These are phyloP conservation scores for Fomitopsis serialis DNA, from an alignment of 768 basidiomycete genomes.

Conservation along the genomic window DNA sequence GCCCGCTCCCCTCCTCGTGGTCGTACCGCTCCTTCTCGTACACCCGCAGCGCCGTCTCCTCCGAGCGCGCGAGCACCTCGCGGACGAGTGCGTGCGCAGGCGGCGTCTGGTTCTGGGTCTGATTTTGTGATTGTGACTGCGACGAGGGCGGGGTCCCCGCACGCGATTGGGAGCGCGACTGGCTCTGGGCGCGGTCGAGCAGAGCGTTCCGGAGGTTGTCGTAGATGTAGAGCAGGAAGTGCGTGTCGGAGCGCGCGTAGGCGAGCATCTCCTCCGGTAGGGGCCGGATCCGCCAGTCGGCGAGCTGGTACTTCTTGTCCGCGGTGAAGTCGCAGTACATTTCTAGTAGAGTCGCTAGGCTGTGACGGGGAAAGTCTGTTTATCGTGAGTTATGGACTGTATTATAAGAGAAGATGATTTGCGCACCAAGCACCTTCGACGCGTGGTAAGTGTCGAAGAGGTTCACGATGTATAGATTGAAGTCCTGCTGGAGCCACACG, in stretches of 20 bases:
- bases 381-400: neutral
- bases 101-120: slow-evolving; percentile 6
- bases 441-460: slow-evolving; percentile 98
- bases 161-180: slow-evolving; percentile 36
- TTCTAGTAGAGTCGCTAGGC: slow-evolving; percentile 77
- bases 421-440: slow-evolving; percentile 71
- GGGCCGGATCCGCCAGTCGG: slow-evolving; percentile 91
- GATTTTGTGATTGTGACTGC: slow-evolving; percentile 4
- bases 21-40: slow-evolving; percentile 74
- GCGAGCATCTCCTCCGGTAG: slow-evolving; percentile 83
- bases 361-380: slow-evolving; percentile 77
- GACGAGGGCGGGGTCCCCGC: slow-evolving; percentile 18
- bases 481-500: slow-evolving; percentile 94
- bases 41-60: slow-evolving; percentile 67
- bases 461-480: slow-evolving; percentile 89
- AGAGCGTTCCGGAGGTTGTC: slow-evolving; percentile 87
- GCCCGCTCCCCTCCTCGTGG: slow-evolving; percentile 52
- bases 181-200: slow-evolving; percentile 55
- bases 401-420: neutral
- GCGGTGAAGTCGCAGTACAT: slow-evolving; percentile 87
- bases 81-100: slow-evolving; percentile 42
- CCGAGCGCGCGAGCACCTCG: slow-evolving; percentile 66
- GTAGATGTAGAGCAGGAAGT: slow-evolving; percentile 90
- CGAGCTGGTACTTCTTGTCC: slow-evolving; percentile 94
- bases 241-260: slow-evolving; percentile 95